phyloP scores from a whole-genome alignment of 805 yeast species.

The Hanseniaspora pseudoguilliermondii region DNA sequence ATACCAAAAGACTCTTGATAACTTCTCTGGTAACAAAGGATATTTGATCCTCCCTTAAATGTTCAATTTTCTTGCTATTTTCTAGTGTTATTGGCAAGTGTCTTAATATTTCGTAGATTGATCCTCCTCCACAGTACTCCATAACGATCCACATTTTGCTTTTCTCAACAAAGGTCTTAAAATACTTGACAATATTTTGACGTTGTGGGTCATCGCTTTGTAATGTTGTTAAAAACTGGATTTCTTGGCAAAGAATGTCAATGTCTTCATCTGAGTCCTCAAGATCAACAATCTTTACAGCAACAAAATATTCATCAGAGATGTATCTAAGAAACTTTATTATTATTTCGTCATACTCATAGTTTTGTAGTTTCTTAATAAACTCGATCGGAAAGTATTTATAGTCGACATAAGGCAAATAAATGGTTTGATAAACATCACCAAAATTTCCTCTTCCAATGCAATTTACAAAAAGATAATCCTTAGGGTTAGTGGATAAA shows the following conservation, averaged over 20 bases:
- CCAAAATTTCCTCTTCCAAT: conserved; percentile 82
- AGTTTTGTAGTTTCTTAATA: not conserved
- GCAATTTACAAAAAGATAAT: conserved; percentile 36
- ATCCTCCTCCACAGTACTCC: conserved; percentile 95
- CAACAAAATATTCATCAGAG: conserved; percentile 39
- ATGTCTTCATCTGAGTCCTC: conserved; percentile 73
- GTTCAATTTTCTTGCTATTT: conserved; percentile 12
- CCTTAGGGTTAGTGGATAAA: conserved; percentile 5
- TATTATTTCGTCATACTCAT: not conserved
- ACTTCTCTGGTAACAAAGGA: conserved; percentile 52
- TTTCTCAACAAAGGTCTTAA: conserved; percentile 43
- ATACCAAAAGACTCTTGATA: conserved; percentile 57
- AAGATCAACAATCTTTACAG: conserved; percentile 74
- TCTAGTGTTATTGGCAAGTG: conserved; percentile 30
- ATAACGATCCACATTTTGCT: conserved; percentile 76
- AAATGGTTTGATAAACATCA: conserved; percentile 57
- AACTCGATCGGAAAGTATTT: not conserved
- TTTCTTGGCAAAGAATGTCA: conserved; percentile 59
- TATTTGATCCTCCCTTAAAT: conserved; percentile 45
- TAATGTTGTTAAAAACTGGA: conserved; percentile 56
- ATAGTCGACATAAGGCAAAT: not conserved
- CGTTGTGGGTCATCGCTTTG: conserved; percentile 27
- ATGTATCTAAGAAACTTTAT: conserved; percentile 1
- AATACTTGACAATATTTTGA: conserved; percentile 52
- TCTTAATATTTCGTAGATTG: conserved; percentile 64